Evolutionary conservation across 1,139 yeast genomes (phyloP).

Genomic region (Komagataea norvegica): DNA sequence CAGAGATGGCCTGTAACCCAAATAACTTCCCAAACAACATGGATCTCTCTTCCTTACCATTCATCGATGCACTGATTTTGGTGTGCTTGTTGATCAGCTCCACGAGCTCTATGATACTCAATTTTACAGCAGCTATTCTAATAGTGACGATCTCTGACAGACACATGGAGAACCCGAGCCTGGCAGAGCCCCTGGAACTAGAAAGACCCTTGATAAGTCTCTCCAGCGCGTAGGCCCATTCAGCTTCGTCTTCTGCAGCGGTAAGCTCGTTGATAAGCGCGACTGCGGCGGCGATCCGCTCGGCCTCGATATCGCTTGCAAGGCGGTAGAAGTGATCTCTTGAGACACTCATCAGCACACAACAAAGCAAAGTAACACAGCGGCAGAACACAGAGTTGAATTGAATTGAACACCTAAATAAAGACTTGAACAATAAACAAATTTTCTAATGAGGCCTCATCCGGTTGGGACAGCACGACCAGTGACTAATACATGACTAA

Average conservation of each 20-base stretch:
- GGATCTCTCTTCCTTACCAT: constrained; percentile 82
- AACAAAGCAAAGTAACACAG: not conserved
- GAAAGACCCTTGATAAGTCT: constrained; percentile 78
- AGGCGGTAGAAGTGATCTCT: constrained; percentile 74
- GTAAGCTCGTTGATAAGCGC: constrained; percentile 56
- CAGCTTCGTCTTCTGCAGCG: constrained; percentile 43
- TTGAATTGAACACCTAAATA: not conserved
- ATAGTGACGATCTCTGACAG: constrained; percentile 64
- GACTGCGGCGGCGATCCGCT: constrained; percentile 70
- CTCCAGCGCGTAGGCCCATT: constrained; percentile 78
- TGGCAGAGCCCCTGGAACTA: constrained; percentile 77
- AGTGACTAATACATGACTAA: too few species aligned
- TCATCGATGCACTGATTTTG: constrained; percentile 35
- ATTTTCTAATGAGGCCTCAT: too few species aligned
- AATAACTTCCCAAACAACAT: constrained; percentile 78
- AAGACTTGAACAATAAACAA: not conserved
- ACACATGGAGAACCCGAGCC: constrained; percentile 87
- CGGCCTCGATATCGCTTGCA: constrained; percentile 71
- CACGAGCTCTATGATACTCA: constrained; percentile 32
- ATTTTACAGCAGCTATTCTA: constrained; percentile 32
- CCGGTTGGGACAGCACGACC: too few species aligned
- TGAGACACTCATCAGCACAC: constrained; percentile 57
- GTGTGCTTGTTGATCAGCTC: constrained; percentile 21
- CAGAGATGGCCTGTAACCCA: constrained; percentile 73
- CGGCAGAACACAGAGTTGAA: not conserved